Evolutionary conservation across 176 grass and related monocot genomes (phyloP).

Genomic region (Lolium rigidum): DNA sequence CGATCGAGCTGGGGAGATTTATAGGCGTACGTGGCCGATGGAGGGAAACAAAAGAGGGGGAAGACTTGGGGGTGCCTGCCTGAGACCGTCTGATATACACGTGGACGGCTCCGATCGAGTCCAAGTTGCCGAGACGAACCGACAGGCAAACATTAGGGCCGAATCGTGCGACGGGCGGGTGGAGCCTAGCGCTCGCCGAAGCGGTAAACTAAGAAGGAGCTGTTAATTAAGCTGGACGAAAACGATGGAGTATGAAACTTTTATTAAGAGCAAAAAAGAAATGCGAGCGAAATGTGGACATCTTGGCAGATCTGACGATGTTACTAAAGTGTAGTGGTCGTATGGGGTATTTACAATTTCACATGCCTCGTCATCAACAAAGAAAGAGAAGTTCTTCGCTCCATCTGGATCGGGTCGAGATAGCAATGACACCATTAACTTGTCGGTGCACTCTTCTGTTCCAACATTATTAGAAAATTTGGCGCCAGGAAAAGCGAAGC

Average conservation of each 20-base stretch:
- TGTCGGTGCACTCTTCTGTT: too few species aligned
- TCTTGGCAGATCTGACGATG: background rate
- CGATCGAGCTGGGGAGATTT: background rate
- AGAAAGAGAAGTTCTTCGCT: too few species aligned
- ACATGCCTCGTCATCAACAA: background rate
- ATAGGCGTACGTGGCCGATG: conserved; percentile 8
- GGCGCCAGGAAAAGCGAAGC: too few species aligned
- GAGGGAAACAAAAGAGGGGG: background rate
- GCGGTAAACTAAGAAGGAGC: background rate
- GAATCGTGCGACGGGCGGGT: background rate
- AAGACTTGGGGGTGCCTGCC: background rate
- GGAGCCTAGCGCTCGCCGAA: background rate
- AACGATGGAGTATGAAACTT: background rate
- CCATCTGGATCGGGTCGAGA: too few species aligned
- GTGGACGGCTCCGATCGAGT: conserved; percentile 39
- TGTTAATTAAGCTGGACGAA: background rate
- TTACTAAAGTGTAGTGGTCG: background rate
- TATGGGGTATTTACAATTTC: background rate
- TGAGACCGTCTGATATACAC: background rate
- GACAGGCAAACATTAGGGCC: conserved; percentile 19
- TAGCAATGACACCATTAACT: too few species aligned
- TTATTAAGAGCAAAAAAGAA: background rate
- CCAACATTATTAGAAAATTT: too few species aligned
- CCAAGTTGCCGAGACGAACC: background rate
- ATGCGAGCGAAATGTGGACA: too few species aligned